Base-by-base conservation (phyloP, 202 grass and related monocot genomes). In the Alloteropsis angusta region DNA sequence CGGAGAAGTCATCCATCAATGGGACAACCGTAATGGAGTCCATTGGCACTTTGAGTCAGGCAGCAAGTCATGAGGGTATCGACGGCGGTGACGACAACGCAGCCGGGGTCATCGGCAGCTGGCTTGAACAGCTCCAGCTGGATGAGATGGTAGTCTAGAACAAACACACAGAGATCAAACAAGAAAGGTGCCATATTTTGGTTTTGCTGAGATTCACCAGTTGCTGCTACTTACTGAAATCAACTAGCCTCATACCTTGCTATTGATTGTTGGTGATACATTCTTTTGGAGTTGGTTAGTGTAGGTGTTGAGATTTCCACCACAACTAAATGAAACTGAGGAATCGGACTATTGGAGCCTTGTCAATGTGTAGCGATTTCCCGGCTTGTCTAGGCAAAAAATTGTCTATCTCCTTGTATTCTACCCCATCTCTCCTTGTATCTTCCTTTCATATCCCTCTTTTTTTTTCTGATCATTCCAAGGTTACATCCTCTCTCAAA, bases 61-160 rank as follows among this genome's bases (percentile, higher is more conserved):
- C 37, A 8, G 54, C 30, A 26, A 83, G 22, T 35, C 60, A 48
- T 13, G 89, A 91, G 12, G 55, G 25, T 36, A 57, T 87, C 5
- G 62, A 18, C 4, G 49, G 75, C 7, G 60, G 32, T 0, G 85
- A 73, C 19, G 87, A 97, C 16, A 70, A 91, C 5, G 64, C 71
- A 3, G 60, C 87, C 0, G 77, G 86, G 28, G 90, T 88, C 50
- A 85, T 97, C 5, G 73, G 88, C 8, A 25, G 80, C n/a, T 97
- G 88, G 88, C 80, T 97, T 35, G 93, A 97, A 26, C 85, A 97
- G 75, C 87, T 97, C 64, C 85, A 97, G 88, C 86, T 93, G 32
- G 90, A 97, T 89, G 90, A 97, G 81, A 88, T 90, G 80, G 80
- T 85, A 34, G 77, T 83, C 77, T 88, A 97, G 88, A 48, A 63